Evolutionary conservation across 352 stramenopile species (phyloP).

Genomic region (Pythium vanterpoolii): DNA sequence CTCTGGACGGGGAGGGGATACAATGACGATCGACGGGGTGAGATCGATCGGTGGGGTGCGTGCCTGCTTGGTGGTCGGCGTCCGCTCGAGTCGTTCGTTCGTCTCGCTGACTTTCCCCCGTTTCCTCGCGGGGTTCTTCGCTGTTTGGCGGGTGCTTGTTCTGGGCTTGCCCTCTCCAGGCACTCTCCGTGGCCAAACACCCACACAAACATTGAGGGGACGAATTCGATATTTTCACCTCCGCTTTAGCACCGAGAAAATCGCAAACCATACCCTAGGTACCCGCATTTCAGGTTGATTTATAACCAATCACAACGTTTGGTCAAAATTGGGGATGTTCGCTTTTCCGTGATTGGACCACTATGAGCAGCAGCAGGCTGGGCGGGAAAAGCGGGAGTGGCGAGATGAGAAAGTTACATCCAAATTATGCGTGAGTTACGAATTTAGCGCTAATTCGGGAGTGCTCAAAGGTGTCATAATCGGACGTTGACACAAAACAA

Average conservation of each 20-base stretch:
- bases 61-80: not conserved
- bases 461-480: not conserved
- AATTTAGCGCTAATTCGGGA: not conserved
- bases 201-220: slow-evolving; percentile 5
- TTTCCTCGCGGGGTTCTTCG: slow-evolving; percentile 18
- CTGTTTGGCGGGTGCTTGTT: slow-evolving; percentile 28
- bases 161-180: slow-evolving; percentile 10
- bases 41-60: not conserved
- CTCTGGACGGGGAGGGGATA: not conserved
- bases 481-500: not conserved
- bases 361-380: not conserved
- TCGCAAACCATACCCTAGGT: not conserved
- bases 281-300: slow-evolving; percentile 7
- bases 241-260: slow-evolving; percentile 19
- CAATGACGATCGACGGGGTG: not conserved
- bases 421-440: not conserved
- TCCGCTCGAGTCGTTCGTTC: not conserved
- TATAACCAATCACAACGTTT: slow-evolving; percentile 10
- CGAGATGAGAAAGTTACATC: not conserved
- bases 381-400: slow-evolving; percentile 5
- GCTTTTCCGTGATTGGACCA: slow-evolving; percentile 10
- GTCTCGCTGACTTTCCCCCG: slow-evolving; percentile 16
- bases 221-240: slow-evolving; percentile 19
- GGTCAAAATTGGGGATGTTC: too few species aligned
- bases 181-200: slow-evolving; percentile 6